These are phyloP conservation scores for Leptographium galeiforme DNA, from an alignment of 2,329 filamentous ascomycete genomes.

Conservation along the genomic window DNA sequence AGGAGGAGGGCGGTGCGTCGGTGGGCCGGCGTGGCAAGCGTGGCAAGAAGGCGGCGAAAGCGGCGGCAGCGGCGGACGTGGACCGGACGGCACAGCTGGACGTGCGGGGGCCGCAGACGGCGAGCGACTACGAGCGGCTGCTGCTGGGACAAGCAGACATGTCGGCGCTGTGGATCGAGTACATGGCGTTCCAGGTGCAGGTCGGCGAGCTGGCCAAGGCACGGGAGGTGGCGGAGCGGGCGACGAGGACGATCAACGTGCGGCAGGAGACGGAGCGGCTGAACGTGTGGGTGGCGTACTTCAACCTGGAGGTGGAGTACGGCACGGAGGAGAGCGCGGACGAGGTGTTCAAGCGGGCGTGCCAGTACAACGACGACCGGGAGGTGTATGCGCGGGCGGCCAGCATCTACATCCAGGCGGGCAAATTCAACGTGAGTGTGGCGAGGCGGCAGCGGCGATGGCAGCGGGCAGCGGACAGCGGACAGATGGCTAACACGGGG, in stretches of 20 bases:
- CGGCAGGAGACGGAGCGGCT: conserved; percentile 85
- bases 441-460: too few relatives aligned
- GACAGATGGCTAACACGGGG: background rate
- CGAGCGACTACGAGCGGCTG: conserved; percentile 86
- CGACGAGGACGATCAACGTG: conserved; percentile 80
- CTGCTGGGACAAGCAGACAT: conserved; percentile 86
- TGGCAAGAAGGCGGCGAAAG: conserved; percentile 51
- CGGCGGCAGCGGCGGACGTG: conserved; percentile 54
- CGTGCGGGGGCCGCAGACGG: conserved; percentile 72
- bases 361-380: conserved; percentile 83
- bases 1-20: conserved; percentile 20
- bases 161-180: conserved; percentile 87
- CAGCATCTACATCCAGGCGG: conserved; percentile 89
- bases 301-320: conserved; percentile 89
- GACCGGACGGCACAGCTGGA: conserved; percentile 91
- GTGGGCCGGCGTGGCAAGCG: conserved; percentile 30
- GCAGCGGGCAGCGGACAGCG: too few relatives aligned
- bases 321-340: conserved; percentile 72
- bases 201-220: conserved; percentile 81
- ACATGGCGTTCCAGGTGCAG: conserved; percentile 98
- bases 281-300: conserved; percentile 86
- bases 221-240: conserved; percentile 78
- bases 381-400: conserved; percentile 81
- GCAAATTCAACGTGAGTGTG: conserved; percentile 61
- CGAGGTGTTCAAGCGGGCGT: conserved; percentile 79